Conservation (phyloP, 441 rosid genomes). For the Gossypium schwendimanii region DNA sequence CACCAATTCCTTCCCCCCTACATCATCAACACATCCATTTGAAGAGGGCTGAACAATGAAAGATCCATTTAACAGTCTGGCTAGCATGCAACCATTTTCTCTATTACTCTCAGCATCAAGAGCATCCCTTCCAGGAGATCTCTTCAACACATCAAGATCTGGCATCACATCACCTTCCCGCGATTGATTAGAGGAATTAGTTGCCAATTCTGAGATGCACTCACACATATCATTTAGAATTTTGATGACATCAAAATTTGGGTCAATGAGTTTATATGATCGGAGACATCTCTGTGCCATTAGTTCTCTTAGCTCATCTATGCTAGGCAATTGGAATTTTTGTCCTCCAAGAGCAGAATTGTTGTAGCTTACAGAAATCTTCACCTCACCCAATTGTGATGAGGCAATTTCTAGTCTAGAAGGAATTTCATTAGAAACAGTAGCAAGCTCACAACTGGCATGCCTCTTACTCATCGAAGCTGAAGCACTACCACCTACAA, state of each 20-base stretch:
- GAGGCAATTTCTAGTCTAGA: constrained; percentile 63
- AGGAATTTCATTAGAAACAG: constrained; percentile 20
- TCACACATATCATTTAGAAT: constrained; percentile 73
- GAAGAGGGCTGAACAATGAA: constrained; percentile 9
- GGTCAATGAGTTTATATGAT: constrained; percentile 65
- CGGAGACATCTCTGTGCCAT: constrained; percentile 71
- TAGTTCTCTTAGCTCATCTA: constrained; percentile 58
- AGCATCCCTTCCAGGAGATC: constrained; percentile 35
- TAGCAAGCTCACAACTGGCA: constrained; percentile 22
- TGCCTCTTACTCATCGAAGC: constrained; percentile 24
- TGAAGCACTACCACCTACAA: constrained; percentile 21
- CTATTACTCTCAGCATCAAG: constrained; percentile 17
- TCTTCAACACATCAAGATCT: constrained; percentile 35
- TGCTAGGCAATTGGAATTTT: constrained; percentile 40
- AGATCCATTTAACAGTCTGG: constrained; percentile 17
- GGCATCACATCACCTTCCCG: constrained; percentile 46
- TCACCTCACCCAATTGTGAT: constrained; percentile 75
- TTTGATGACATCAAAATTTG: constrained; percentile 55
- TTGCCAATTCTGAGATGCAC: constrained; percentile 62
- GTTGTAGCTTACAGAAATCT: constrained; percentile 61
- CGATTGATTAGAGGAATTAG: constrained; percentile 45
- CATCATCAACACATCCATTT: constrained; percentile 23
- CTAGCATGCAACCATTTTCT: constrained; percentile 12
- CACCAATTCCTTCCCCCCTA: constrained; percentile 26
- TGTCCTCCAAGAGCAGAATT: constrained; percentile 27